Conservation (phyloP, 192 early-diverging fungal genomes). For the Coemansia sp. region DNA sequence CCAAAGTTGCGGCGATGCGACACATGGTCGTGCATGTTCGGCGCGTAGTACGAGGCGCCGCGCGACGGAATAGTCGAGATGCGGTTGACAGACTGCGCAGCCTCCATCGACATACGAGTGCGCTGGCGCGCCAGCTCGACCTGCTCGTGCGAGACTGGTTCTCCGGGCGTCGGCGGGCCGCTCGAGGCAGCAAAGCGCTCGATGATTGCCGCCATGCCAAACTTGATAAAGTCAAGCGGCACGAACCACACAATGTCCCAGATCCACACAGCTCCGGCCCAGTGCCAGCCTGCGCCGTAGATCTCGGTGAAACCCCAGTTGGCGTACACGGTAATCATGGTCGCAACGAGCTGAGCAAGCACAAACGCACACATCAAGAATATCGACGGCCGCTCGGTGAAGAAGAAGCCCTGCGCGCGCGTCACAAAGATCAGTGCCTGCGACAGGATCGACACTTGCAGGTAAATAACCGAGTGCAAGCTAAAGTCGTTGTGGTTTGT, state of each 20-base stretch:
- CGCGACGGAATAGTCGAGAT: slow-evolving; percentile 62
- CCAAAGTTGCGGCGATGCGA: slow-evolving; percentile 60
- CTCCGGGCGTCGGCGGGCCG: slow-evolving; percentile 36
- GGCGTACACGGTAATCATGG: slow-evolving; percentile 82
- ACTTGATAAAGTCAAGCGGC: slow-evolving; percentile 78
- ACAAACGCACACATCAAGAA: slow-evolving; percentile 68
- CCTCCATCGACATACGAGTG: slow-evolving; percentile 56
- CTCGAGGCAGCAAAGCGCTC: slow-evolving; percentile 54
- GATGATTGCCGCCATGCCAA: slow-evolving; percentile 62
- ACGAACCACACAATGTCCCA: slow-evolving; percentile 80
- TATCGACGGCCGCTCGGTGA: slow-evolving; percentile 68
- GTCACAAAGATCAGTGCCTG: slow-evolving; percentile 80
- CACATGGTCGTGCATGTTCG: slow-evolving; percentile 57
- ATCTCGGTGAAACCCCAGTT: slow-evolving; percentile 78
- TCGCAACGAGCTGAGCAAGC: slow-evolving; percentile 70
- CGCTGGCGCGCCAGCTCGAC: slow-evolving; percentile 57
- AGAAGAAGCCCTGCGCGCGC: slow-evolving; percentile 75
- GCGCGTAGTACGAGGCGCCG: slow-evolving; percentile 63
- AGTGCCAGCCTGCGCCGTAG: slow-evolving; percentile 70
- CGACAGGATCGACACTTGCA: slow-evolving; percentile 77
- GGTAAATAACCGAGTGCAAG: slow-evolving; percentile 75
- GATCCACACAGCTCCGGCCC: slow-evolving; percentile 75
- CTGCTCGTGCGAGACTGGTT: slow-evolving; percentile 31
- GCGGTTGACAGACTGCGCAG: slow-evolving; percentile 58
- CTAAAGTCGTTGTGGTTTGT: slow-evolving; percentile 64